Conservation (phyloP, 2,329 filamentous ascomycete genomes). For the Bimuria novae-zelandiae region DNA sequence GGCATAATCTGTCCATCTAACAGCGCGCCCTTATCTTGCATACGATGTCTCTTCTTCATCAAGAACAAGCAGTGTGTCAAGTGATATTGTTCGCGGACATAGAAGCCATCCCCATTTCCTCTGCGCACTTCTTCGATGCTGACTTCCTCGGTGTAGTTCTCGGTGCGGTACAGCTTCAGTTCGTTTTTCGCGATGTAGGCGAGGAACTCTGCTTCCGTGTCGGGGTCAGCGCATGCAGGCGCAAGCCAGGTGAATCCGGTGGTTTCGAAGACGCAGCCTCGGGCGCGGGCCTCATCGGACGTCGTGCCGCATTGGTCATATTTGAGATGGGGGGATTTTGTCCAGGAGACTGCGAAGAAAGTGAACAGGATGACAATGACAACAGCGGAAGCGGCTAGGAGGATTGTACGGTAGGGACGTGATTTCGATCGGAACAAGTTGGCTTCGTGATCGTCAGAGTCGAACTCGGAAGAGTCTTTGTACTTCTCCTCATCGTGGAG, state of each 20-base stretch:
- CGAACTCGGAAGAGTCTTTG: no score
- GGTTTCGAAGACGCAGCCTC: slow-evolving; percentile 9
- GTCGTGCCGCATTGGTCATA: slow-evolving; percentile 9
- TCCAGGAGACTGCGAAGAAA: no score
- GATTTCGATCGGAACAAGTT: no score
- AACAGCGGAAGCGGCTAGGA: no score
- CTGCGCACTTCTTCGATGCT: slow-evolving; percentile 4
- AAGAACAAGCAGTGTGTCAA: slow-evolving; percentile 8
- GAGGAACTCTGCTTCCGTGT: slow-evolving; percentile 8
- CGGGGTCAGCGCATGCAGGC: background rate
- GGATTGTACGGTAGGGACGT: no score
- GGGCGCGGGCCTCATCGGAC: slow-evolving; percentile 4
- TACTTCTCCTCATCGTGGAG: no score
- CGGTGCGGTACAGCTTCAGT: slow-evolving; percentile 3
- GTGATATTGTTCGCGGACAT: background rate
- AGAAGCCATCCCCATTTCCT: slow-evolving; percentile 1
- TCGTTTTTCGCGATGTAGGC: background rate
- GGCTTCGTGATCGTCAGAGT: no score
- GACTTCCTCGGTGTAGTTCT: slow-evolving; percentile 7
- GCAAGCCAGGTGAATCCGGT: slow-evolving; percentile 8
- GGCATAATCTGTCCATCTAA: slow-evolving; percentile 2
- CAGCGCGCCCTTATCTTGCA: background rate
- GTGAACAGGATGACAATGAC: no score
- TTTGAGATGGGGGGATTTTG: no score
- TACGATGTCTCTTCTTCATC: slow-evolving; percentile 1